These are phyloP conservation scores for Lolium rigidum DNA, from an alignment of 176 grass and related monocot genomes.

Conservation along the genomic window DNA sequence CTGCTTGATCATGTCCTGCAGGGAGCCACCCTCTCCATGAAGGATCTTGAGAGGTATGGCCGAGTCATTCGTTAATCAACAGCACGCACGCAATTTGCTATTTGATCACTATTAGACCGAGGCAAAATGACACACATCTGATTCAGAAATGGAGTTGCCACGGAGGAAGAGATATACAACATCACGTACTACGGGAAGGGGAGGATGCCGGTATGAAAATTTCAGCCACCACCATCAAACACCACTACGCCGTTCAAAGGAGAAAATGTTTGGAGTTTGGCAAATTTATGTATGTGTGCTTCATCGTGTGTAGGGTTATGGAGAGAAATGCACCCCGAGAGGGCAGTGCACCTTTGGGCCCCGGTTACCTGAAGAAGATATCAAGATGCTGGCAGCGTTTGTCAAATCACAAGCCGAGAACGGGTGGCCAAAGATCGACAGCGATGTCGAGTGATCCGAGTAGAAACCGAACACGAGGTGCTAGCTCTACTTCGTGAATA, in stretches of 20 bases:
- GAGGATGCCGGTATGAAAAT: slow-evolving; percentile 76
- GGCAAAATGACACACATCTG: background rate
- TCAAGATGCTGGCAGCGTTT: slow-evolving; percentile 75
- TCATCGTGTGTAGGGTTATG: slow-evolving; percentile 63
- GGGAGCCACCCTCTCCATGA: slow-evolving; percentile 88
- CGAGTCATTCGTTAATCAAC: background rate
- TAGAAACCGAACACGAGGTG: background rate
- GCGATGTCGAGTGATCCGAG: slow-evolving; percentile 25
- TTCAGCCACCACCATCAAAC: background rate
- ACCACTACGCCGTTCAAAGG: background rate
- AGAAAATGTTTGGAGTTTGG: background rate
- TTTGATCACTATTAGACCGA: slow-evolving; percentile 15
- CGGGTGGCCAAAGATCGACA: slow-evolving; percentile 83
- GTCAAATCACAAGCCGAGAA: slow-evolving; percentile 78
- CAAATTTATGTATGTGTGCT: background rate
- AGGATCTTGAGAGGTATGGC: slow-evolving; percentile 84
- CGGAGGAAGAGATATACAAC: slow-evolving; percentile 80
- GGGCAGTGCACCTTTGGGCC: slow-evolving; percentile 88
- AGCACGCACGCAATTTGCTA: background rate
- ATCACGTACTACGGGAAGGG: slow-evolving; percentile 93
- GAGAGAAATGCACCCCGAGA: slow-evolving; percentile 77
- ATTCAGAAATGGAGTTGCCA: slow-evolving; percentile 79
- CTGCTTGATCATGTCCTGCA: slow-evolving; percentile 39
- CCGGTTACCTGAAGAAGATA: slow-evolving; percentile 73
- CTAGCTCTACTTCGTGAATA: background rate